Evolutionary conservation across 495 filamentous ascomycete genomes (phyloP).

Genomic region (Daldinia caldariorum): DNA sequence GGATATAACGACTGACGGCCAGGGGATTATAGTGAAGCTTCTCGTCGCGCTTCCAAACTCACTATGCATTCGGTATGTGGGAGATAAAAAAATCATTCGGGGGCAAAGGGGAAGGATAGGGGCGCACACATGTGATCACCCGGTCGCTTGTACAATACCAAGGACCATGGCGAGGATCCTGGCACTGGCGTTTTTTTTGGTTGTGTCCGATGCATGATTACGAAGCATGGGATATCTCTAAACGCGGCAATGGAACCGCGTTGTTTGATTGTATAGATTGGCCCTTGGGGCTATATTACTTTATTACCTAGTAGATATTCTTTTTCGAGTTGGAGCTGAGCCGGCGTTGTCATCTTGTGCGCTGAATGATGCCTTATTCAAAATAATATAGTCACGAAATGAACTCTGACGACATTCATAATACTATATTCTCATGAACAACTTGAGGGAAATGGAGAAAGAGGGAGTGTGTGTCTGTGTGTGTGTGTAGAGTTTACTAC

Average conservation of each 20-base stretch:
- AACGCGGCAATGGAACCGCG: slow-evolving; percentile 37
- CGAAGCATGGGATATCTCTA: slow-evolving; percentile 42
- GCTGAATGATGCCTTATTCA: slow-evolving; percentile 2
- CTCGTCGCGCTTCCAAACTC: slow-evolving; percentile 9
- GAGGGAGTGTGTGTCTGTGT: too few species aligned
- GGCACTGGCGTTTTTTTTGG: slow-evolving; percentile 47
- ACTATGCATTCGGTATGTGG: slow-evolving; percentile 19
- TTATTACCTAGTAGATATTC: slow-evolving; percentile 30
- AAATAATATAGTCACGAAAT: not conserved
- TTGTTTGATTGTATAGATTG: slow-evolving; percentile 43
- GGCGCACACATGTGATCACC: slow-evolving; percentile 32
- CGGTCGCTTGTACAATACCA: slow-evolving; percentile 47
- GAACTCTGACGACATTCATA: too few species aligned
- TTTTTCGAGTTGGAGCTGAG: slow-evolving; percentile 13
- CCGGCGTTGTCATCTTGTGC: not conserved
- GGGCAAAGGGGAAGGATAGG: slow-evolving; percentile 16
- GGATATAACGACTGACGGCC: slow-evolving; percentile 25
- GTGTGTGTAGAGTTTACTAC: too few species aligned
- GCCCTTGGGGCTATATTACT: slow-evolving; percentile 29
- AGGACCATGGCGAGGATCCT: slow-evolving; percentile 45
- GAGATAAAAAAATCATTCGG: slow-evolving; percentile 22
- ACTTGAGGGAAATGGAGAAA: too few species aligned
- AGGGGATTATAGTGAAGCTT: slow-evolving; percentile 15
- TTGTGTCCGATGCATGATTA: slow-evolving; percentile 48
- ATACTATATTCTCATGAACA: too few species aligned